These are phyloP conservation scores for Jatropha podagrica DNA, from an alignment of 441 rosid species.

Conservation along the genomic window DNA sequence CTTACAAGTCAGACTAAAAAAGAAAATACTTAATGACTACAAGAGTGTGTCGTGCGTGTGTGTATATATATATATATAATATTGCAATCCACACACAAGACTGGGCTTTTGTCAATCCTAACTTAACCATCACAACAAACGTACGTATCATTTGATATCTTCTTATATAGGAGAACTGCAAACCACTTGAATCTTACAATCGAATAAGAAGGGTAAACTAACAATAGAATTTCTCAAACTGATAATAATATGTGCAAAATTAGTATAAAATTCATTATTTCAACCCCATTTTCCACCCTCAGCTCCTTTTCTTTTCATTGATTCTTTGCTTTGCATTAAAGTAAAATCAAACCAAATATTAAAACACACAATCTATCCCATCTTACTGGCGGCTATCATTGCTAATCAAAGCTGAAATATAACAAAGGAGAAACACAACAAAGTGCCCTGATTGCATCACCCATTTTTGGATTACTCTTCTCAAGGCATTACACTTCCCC, in stretches of 20 bases:
- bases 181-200: neutral
- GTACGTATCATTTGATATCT: no score
- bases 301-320: neutral
- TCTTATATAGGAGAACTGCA: neutral
- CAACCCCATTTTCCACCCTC: conserved; percentile 13
- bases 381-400: conserved; percentile 17
- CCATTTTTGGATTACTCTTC: conserved; percentile 13
- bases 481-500: conserved; percentile 20
- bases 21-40: no score
- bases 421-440: conserved; percentile 21
- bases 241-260: conserved; percentile 22
- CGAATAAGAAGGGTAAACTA: neutral
- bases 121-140: no score
- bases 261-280: conserved; percentile 24
- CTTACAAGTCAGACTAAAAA: no score
- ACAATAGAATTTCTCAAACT: conserved; percentile 11
- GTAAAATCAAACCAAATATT: conserved; percentile 10
- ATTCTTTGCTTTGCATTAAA: conserved; percentile 13
- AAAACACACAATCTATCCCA: neutral
- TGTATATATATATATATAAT: no score
- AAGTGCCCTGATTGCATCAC: conserved; percentile 16
- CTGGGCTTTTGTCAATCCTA: no score
- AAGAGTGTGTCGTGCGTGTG: no score
- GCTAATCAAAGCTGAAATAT: conserved; percentile 23
- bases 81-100: no score